A percentile compares a stretch with the other conserved stretches of the same genome.
Evolutionary conservation across 305 asterid species (phyloP).

Genomic region (Fraxinus xanthoxyloides): DNA sequence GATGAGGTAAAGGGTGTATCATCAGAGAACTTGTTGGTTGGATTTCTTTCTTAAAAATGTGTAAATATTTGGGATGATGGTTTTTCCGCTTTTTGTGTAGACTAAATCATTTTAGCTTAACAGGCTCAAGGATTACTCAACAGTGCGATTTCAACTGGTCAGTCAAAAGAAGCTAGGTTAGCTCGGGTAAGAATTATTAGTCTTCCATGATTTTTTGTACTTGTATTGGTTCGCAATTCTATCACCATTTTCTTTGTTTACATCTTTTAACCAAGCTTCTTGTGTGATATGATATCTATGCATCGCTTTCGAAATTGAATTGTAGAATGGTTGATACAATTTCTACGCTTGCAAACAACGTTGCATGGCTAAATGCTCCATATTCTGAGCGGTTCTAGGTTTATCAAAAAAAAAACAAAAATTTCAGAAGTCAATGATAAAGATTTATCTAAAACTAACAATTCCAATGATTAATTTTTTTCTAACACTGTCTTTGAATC

Average conservation of each 20-base stretch:
- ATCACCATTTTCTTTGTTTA: neutral
- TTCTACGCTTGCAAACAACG: conserved; percentile 13
- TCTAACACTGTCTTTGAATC: neutral
- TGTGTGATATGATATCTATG: neutral
- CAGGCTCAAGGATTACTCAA: conserved; percentile 98
- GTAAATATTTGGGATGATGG: conserved; percentile 19
- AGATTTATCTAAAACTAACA: conserved; percentile 1
- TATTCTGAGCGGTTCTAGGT: conserved; percentile 5
- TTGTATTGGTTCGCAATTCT: conserved; percentile 10
- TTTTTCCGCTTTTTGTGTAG: conserved; percentile 19
- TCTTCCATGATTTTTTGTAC: conserved; percentile 17
- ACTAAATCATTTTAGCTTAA: conserved; percentile 34
- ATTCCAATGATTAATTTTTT: conserved; percentile 8
- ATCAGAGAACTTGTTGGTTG: conserved; percentile 5
- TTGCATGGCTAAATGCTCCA: neutral
- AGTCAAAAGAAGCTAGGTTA: conserved; percentile 97
- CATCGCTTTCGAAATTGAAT: conserved; percentile 14
- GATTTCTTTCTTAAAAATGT: conserved; percentile 16
- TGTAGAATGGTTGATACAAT: neutral
- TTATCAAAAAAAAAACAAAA: neutral
- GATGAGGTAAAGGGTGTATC: conserved; percentile 68
- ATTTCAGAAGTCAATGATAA: neutral
- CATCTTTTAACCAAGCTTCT: conserved; percentile 1
- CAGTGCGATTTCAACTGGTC: conserved; percentile 81
- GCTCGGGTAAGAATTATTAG: conserved; percentile 68